phyloP scores from a whole-genome alignment of 139 green algal genomes.

The Spirogloea muscicola region DNA sequence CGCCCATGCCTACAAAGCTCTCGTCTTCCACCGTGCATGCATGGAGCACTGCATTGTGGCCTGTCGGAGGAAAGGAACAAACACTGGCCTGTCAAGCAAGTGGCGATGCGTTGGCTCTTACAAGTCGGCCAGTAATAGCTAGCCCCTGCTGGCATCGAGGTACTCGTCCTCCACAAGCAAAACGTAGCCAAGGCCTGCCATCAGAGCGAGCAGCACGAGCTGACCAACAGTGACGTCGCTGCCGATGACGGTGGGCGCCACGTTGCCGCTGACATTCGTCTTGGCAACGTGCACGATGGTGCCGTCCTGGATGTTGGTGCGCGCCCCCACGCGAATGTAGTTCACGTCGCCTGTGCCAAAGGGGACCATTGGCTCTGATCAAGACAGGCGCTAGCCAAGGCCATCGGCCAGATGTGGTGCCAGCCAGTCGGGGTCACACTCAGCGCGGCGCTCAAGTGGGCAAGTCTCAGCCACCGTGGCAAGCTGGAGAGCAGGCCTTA shows the following conservation, averaged over 20 bases:
- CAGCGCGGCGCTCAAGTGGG: not conserved
- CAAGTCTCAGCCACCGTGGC: not conserved
- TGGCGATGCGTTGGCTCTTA: not conserved
- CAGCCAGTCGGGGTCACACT: not conserved
- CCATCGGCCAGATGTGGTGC: not conserved
- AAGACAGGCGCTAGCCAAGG: not conserved
- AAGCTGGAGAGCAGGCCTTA: not conserved
- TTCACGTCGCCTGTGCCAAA: slow-evolving; percentile 65
- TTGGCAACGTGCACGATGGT: slow-evolving; percentile 69
- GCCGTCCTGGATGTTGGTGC: slow-evolving; percentile 93
- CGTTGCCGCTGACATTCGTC: slow-evolving; percentile 43
- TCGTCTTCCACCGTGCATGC: slow-evolving; percentile 86
- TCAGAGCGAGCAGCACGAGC: not conserved
- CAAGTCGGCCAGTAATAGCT: not conserved
- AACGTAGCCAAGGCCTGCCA: not conserved
- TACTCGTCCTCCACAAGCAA: not conserved
- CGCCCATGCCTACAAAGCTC: slow-evolving; percentile 88
- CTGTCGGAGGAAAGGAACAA: slow-evolving; percentile 8
- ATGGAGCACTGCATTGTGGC: slow-evolving; percentile 61
- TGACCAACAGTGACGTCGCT: slow-evolving; percentile 73
- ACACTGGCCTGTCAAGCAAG: not conserved
- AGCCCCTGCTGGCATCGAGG: not conserved
- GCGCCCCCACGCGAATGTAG: slow-evolving; percentile 72
- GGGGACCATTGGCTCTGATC: not conserved
- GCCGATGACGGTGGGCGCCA: slow-evolving; percentile 69